Evolutionary conservation across 106 monocot species (phyloP), one percentile per base, ranked within the genome.

Genomic region (Narthecium ossifragum): DNA sequence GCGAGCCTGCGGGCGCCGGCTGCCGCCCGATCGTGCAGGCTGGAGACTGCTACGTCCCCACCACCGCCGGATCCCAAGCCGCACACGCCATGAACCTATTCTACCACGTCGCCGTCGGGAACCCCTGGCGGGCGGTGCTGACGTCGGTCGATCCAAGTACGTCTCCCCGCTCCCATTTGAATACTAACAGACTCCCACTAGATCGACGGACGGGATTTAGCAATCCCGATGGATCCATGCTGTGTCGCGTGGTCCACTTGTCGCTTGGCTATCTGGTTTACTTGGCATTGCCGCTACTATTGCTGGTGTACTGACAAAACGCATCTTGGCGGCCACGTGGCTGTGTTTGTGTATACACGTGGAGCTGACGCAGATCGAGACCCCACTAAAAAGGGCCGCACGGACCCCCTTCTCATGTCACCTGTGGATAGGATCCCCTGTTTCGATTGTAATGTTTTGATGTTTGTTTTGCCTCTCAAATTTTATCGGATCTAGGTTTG

Each of bases 11-110:
- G 23, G 62, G 24, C 28, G 61, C 67, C 14, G 65, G 58, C 23
- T 73, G 82, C 62, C 11, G 23, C 2, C 51, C 52, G 24, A 66
- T 72, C 33, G 74, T 70, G 26, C 53, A 39, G 11, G 70, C 54
- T 2, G 60, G 60, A 7, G 34, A 39, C 9, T 86, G 86, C 68
- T 81, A 71, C 41, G 1, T 26, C 1, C 67, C 81, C 15, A 75
- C 34, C 50, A 74, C 64, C 15, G 60, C 57, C 18, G 36, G 31
- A 25, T 68, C 73, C 20, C 65, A 70, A 51, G 45, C 59, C 26
- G 54, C 26, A 18, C 68, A 55, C 34, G 70, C 70, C 34, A 64
- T 70, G 70, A 70, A 65, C 43, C 23, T 69, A 37, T 27, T 76
- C 2, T 70, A 59, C 59, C 63, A 58, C 58, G 37, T 47, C 11